Conservation (phyloP, 495 filamentous ascomycete species). For the Tuber magnatum region DNA sequence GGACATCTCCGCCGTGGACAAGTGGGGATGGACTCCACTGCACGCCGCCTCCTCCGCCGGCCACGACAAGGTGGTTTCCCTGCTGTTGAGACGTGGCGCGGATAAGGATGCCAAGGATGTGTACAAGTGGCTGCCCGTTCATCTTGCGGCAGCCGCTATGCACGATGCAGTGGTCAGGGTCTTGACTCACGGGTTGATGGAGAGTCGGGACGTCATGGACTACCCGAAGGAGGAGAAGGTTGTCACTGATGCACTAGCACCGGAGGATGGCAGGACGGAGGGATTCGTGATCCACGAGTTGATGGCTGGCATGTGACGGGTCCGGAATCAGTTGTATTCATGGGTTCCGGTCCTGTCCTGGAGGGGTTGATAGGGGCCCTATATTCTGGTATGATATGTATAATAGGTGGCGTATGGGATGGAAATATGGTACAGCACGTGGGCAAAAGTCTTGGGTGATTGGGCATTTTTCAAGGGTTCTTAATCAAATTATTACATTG, state of each 20-base stretch:
- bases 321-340: not conserved
- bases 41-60: slow-evolving; percentile 25
- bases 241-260: not conserved
- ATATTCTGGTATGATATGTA: not conserved
- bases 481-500: too few species aligned
- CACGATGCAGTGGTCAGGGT: not conserved
- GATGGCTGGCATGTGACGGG: not conserved
- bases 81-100: slow-evolving; percentile 29
- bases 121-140: not conserved
- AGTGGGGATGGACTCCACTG: slow-evolving; percentile 28
- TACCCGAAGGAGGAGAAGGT: not conserved
- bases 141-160: not conserved
- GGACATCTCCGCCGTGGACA: not conserved
- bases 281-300: not conserved
- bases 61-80: slow-evolving; percentile 10
- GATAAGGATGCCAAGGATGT: not conserved
- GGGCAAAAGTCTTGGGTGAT: too few species aligned
- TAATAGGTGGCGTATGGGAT: not conserved
- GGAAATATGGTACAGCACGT: too few species aligned
- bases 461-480: too few species aligned
- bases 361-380: not conserved
- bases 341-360: not conserved
- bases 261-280: not conserved
- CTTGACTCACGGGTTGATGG: not conserved
- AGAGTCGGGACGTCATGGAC: not conserved